phyloP scores from a whole-genome alignment of 2,329 filamentous ascomycete species.

The Clonostachys sp. region DNA sequence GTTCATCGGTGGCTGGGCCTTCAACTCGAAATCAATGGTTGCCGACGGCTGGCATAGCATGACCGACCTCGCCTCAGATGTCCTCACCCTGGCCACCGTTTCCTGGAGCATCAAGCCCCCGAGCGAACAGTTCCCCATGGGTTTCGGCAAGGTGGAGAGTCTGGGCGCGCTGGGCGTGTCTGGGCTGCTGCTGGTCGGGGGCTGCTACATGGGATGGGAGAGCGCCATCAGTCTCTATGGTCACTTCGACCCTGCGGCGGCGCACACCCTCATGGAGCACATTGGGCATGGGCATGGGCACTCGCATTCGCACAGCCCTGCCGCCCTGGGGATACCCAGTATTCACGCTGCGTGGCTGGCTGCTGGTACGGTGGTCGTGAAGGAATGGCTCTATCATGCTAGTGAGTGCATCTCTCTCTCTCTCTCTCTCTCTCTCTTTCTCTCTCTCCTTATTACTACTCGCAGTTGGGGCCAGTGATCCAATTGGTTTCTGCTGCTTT shows the following conservation, averaged over 20 bases:
- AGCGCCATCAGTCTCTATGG: constrained; percentile 63
- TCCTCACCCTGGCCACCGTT: constrained; percentile 90
- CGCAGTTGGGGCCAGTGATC: neutral
- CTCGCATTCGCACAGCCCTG: constrained; percentile 45
- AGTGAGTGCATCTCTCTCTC: constrained; percentile 59
- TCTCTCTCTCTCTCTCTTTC: neutral
- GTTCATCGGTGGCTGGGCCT: constrained; percentile 85
- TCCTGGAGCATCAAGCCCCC: constrained; percentile 88
- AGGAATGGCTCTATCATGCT: constrained; percentile 95
- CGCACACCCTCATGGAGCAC: constrained; percentile 60
- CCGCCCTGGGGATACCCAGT: constrained; percentile 58
- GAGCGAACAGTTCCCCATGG: constrained; percentile 77
- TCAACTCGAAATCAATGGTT: constrained; percentile 90
- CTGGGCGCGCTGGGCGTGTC: constrained; percentile 91
- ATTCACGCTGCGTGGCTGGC: constrained; percentile 95
- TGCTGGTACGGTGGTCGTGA: constrained; percentile 81
- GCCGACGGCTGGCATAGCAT: constrained; percentile 95
- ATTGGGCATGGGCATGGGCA: constrained; percentile 61
- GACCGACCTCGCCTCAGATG: constrained; percentile 90
- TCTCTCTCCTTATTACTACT: neutral
- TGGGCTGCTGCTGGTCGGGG: constrained; percentile 82
- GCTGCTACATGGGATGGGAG: constrained; percentile 86
- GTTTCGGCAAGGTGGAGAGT: constrained; percentile 97
- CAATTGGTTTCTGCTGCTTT: too few species aligned
- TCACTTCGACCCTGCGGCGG: constrained; percentile 68